phyloP scores from a whole-genome alignment of 768 basidiomycete species.

The Lactifluus volemus region DNA sequence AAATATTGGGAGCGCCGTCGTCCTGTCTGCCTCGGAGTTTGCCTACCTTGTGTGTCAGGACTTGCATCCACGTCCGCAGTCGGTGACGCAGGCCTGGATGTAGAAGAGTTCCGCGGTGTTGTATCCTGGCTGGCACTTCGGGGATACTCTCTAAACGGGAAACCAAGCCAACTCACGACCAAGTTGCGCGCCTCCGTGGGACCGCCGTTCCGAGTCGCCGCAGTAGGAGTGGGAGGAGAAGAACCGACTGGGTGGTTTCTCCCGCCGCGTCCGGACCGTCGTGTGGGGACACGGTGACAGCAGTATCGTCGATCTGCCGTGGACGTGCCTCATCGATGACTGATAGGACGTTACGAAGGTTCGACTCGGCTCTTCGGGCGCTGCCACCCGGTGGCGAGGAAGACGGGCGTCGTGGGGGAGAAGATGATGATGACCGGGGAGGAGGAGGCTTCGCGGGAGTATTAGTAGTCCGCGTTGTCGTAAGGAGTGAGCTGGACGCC shows the following conservation, averaged over 20 bases:
- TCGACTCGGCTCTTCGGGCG: conserved; percentile 39
- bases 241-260: neutral
- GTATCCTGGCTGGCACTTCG: conserved; percentile 31
- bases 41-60: conserved; percentile 22
- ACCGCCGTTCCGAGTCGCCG: neutral
- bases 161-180: conserved; percentile 32
- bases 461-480: conserved; percentile 6
- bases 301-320: neutral
- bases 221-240: neutral
- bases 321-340: conserved; percentile 56
- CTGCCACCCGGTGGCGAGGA: conserved; percentile 14
- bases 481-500: conserved; percentile 19
- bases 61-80: conserved; percentile 19
- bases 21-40: conserved; percentile 26
- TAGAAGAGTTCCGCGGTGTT: conserved; percentile 41
- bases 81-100: conserved; percentile 23
- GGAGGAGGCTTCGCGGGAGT: neutral
- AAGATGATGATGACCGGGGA: conserved; percentile 43
- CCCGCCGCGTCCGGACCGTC: neutral
- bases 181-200: conserved; percentile 21
- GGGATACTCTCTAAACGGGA: conserved; percentile 34
- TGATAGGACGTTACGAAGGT: conserved; percentile 63
- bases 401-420: conserved; percentile 26
- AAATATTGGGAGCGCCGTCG: conserved; percentile 21
- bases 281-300: neutral